phyloP scores from a whole-genome alignment of 352 stramenopile genomes.

The Pythium rhizo-oryzae region DNA sequence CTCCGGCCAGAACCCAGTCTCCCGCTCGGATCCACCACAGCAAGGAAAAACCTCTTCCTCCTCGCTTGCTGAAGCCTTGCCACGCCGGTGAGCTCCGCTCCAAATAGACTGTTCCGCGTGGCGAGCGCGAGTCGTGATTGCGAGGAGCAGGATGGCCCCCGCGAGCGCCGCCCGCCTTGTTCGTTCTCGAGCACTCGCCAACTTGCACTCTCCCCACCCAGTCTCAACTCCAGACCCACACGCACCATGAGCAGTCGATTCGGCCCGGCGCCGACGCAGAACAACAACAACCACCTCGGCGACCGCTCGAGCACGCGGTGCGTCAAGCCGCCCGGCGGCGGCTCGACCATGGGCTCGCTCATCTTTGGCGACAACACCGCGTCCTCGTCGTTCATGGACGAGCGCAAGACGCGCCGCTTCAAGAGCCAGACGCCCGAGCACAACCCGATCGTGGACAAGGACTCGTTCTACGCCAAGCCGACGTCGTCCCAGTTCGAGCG shows the following conservation, averaged over 20 bases:
- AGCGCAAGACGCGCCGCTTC: constrained; percentile 52
- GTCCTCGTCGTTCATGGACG: constrained; percentile 47
- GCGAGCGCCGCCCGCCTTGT: neutral
- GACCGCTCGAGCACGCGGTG: constrained; percentile 49
- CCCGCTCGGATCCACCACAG: neutral
- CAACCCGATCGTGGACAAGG: constrained; percentile 40
- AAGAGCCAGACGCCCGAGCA: constrained; percentile 41
- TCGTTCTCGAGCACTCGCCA: constrained; percentile 14
- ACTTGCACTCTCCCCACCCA: constrained; percentile 11
- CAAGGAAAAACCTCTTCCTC: neutral
- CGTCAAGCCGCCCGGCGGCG: constrained; percentile 48
- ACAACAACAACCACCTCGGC: constrained; percentile 54
- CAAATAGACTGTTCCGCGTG: constrained; percentile 2
- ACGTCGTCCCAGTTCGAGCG: constrained; percentile 42
- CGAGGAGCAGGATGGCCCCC: neutral
- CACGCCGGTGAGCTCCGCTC: neutral
- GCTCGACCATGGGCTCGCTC: constrained; percentile 51
- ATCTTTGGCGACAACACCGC: constrained; percentile 40
- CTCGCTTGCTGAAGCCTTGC: neutral
- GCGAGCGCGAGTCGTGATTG: too few relatives aligned
- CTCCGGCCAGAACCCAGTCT: neutral
- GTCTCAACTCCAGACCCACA: neutral
- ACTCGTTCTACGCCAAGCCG: constrained; percentile 48
- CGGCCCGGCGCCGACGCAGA: constrained; percentile 24
- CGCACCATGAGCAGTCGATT: constrained; percentile 36